Conservation (phyloP, 2,329 filamentous ascomycete species). For the Fusarium sp. region DNA sequence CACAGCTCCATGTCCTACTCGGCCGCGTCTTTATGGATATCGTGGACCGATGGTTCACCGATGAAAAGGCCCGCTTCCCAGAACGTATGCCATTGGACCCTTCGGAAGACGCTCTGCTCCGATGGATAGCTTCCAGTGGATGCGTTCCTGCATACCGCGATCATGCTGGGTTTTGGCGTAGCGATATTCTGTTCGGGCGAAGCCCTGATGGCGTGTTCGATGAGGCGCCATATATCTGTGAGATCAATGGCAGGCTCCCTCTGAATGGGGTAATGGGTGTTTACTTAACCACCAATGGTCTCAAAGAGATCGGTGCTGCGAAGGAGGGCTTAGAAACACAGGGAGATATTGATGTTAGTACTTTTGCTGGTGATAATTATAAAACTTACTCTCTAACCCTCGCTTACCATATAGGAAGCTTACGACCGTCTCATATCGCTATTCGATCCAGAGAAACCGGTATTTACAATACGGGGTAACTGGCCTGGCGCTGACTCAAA, state of each 20-base stretch:
- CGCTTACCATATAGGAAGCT: background rate
- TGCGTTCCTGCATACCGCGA: constrained; percentile 3
- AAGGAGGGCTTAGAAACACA: constrained; percentile 2
- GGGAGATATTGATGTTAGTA: constrained; percentile 12
- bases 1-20: constrained; percentile 13
- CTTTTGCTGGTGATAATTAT: background rate
- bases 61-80: constrained; percentile 11
- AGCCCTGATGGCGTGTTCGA: background rate
- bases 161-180: constrained; percentile 29
- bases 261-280: constrained; percentile 17
- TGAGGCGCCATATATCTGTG: constrained; percentile 19
- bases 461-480: constrained; percentile 9
- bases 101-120: constrained; percentile 13
- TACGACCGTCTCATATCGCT: constrained; percentile 4
- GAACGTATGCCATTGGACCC: constrained; percentile 28
- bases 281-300: background rate
- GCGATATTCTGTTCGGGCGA: constrained; percentile 21
- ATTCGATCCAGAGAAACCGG: constrained; percentile 12
- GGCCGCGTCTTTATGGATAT: constrained; percentile 22
- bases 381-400: background rate
- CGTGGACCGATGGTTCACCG: constrained; percentile 23
- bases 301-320: constrained; percentile 11
- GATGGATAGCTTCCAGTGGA: constrained; percentile 7
- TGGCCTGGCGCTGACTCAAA: constrained; percentile 27
- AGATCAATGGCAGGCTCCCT: constrained; percentile 28